Evolutionary conservation across 352 stramenopile genomes (phyloP).

Genomic region (Albugo candida): DNA sequence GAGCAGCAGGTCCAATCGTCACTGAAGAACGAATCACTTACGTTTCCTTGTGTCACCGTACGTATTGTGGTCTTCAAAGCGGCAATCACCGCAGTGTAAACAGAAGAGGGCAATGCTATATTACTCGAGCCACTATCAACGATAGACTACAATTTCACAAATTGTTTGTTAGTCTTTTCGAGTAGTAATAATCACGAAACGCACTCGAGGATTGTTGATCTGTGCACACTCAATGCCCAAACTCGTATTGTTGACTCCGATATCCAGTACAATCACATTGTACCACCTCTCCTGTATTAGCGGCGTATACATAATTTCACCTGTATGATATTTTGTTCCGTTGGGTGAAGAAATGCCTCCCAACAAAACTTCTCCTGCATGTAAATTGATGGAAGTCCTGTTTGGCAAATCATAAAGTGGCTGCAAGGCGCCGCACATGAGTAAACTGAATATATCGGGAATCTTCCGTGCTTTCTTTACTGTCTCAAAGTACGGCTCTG

Average conservation of each 20-base stretch:
- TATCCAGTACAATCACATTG: conserved; percentile 55
- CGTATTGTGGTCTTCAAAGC: conserved; percentile 33
- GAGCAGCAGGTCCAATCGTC: conserved; percentile 52
- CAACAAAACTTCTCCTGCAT: conserved; percentile 38
- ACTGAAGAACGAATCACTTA: conserved; percentile 42
- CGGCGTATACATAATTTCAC: conserved; percentile 45
- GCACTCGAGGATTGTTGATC: conserved; percentile 40
- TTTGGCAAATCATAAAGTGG: conserved; percentile 15
- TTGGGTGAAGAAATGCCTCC: conserved; percentile 25
- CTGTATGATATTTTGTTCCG: conserved; percentile 31
- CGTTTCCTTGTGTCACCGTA: conserved; percentile 13
- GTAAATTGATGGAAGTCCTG: conserved; percentile 17
- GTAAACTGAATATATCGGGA: conserved; percentile 41
- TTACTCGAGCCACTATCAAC: conserved; percentile 69
- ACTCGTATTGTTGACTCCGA: conserved; percentile 24
- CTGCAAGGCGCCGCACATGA: conserved; percentile 65
- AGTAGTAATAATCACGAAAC: neutral
- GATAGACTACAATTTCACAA: conserved; percentile 22
- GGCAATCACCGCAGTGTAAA: conserved; percentile 37
- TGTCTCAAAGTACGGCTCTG: conserved; percentile 43
- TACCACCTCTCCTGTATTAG: conserved; percentile 60
- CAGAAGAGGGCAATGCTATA: conserved; percentile 41
- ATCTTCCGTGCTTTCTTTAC: conserved; percentile 15
- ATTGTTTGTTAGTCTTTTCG: neutral
- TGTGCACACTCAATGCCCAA: conserved; percentile 30